phyloP scores from a whole-genome alignment of 2,329 filamentous ascomycete genomes.

The Dactylellina sp. region DNA sequence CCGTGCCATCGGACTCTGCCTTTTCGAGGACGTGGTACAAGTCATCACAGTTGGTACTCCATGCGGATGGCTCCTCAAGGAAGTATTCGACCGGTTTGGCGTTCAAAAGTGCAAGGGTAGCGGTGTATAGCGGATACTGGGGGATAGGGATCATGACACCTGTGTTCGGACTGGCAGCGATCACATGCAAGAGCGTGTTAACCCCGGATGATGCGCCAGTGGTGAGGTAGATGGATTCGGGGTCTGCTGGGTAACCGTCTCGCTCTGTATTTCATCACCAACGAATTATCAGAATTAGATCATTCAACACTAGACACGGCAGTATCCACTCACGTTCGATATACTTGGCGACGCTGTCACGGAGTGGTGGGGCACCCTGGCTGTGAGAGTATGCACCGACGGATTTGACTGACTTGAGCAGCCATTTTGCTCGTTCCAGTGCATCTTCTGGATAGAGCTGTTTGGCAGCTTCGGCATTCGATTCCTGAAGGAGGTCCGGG shows the following conservation, averaged over 20 bases:
- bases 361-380: conserved; percentile 85
- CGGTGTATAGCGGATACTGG: conserved; percentile 97
- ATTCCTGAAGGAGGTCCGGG: conserved; percentile 82
- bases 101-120: conserved; percentile 85
- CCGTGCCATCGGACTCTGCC: conserved; percentile 80
- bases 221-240: conserved; percentile 87
- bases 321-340: conserved; percentile 78
- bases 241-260: conserved; percentile 86
- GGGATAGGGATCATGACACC: conserved; percentile 95
- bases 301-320: neutral
- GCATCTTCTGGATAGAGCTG: conserved; percentile 89
- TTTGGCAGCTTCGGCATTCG: conserved; percentile 77
- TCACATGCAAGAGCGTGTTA: conserved; percentile 89
- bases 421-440: conserved; percentile 81
- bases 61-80: conserved; percentile 84
- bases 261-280: conserved; percentile 69
- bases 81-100: conserved; percentile 91
- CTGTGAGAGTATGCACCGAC: conserved; percentile 97
- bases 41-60: conserved; percentile 86
- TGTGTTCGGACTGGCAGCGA: conserved; percentile 80
- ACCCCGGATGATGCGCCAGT: conserved; percentile 93
- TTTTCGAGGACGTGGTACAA: conserved; percentile 80
- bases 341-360: conserved; percentile 90
- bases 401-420: conserved; percentile 85
- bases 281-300: neutral